Evolutionary conservation across 1,284 basidiomycete genomes (phyloP), one percentile per base, ranked within the genome.

Genomic region (Moesziomyces sp.): DNA sequence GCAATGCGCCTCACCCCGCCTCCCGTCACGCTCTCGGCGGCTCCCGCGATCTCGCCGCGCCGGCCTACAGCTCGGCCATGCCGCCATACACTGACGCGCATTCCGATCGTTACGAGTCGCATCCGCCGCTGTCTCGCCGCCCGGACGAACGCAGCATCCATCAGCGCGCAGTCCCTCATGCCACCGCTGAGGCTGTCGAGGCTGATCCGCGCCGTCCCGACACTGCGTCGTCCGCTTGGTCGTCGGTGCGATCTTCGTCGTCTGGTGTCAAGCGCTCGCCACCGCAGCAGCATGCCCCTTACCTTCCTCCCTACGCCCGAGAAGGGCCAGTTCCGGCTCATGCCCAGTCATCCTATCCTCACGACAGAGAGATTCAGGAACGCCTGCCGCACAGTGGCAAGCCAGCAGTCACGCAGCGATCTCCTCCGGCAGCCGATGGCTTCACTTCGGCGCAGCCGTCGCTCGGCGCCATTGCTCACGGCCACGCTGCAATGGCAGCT

Each of bases 111-210:
- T 55, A 24, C 28, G 33, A 49, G 0, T 21, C 4, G 18, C 55
- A 49, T 24, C 24, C 52, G 4, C 19, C 14, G 14, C 30, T 48
- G 13, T 18, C 43, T 19, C 61, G 45, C 10, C 61, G 40, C 13
- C 49, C 30, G 2, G 48, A 44, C 4, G 52, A 59, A 13, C 24
- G 16, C 38, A 40, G 18, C 18, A 16, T 40, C 38, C 38, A 40
- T 40, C 38, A 40, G 11, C 14, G 38, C 6, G 38, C 18, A 5
- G 13, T 11, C 11, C 2, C 38, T 14, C 18, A 18, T 18, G 14
- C 38, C 11, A 40, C 16, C 3, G 6, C 38, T 16, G 38, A 40
- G 13, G 16, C 38, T 14, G 16, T 40, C 16, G 38, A 40, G 5
- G 5, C 14, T 16, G 18, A 40, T 18, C 6, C 38, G 38, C 38